Evolutionary conservation across 208 protist genomes (phyloP).

Genomic region (Zelonia costaricensis): DNA sequence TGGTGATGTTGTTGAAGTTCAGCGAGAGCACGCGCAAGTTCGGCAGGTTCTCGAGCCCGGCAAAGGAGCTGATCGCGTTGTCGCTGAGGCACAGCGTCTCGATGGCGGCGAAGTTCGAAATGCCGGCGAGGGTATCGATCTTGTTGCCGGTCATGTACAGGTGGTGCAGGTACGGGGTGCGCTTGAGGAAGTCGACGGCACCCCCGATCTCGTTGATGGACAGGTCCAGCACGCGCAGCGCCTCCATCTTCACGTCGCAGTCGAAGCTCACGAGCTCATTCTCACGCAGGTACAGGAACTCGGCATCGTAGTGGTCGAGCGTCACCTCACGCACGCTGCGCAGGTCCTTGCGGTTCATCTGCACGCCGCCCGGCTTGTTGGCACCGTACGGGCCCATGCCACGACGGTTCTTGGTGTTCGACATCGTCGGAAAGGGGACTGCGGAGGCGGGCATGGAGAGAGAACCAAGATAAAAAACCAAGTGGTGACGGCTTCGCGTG

Average conservation of each 20-base stretch:
- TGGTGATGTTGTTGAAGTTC: slow-evolving; percentile 93
- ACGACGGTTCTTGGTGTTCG: slow-evolving; percentile 34
- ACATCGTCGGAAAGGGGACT: slow-evolving; percentile 15
- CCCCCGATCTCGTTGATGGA: slow-evolving; percentile 92
- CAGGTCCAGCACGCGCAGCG: slow-evolving; percentile 89
- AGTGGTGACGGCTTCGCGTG: too few species aligned
- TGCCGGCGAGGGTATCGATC: slow-evolving; percentile 85
- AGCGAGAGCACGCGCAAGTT: slow-evolving; percentile 91
- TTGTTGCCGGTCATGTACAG: slow-evolving; percentile 94
- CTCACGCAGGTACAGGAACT: slow-evolving; percentile 93
- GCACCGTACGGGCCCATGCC: slow-evolving; percentile 50
- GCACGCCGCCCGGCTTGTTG: slow-evolving; percentile 70
- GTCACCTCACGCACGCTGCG: slow-evolving; percentile 77
- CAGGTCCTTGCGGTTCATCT: slow-evolving; percentile 86
- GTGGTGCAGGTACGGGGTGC: slow-evolving; percentile 83
- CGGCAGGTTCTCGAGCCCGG: slow-evolving; percentile 84
- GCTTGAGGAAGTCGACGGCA: slow-evolving; percentile 81
- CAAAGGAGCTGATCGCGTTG: slow-evolving; percentile 91
- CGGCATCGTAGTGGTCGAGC: slow-evolving; percentile 73
- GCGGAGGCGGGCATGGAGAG: too few species aligned
- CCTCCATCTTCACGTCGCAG: slow-evolving; percentile 75
- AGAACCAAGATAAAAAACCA: too few species aligned
- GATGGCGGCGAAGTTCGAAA: slow-evolving; percentile 75
- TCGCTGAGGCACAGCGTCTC: slow-evolving; percentile 92
- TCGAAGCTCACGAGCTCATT: slow-evolving; percentile 91